Evolutionary conservation across 495 filamentous ascomycete genomes (phyloP).

Genomic region (Clohesyomyces aquaticus): DNA sequence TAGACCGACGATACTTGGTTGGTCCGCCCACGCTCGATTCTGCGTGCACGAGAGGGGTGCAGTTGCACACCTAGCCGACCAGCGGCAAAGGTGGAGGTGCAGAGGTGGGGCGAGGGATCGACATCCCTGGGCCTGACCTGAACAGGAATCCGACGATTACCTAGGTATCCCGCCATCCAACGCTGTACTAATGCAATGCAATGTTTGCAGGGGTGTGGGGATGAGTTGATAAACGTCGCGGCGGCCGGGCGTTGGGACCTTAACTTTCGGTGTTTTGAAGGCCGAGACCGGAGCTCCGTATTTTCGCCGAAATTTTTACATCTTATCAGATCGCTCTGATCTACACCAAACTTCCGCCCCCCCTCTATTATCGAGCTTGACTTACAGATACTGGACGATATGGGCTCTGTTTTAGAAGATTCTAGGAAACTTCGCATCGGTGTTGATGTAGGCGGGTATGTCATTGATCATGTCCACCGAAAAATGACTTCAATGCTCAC

Average conservation of each 20-base stretch:
- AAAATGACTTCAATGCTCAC: not conserved
- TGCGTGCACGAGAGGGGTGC: too few relatives aligned
- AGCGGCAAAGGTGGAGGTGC: not conserved
- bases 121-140: not conserved
- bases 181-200: not conserved
- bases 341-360: not conserved
- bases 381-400: not conserved
- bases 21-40: too few relatives aligned
- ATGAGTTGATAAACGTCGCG: not conserved
- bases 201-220: not conserved
- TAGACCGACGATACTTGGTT: too few relatives aligned
- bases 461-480: not conserved
- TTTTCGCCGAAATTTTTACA: conserved; percentile 4
- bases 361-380: not conserved
- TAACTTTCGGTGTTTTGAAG: too few relatives aligned
- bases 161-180: not conserved
- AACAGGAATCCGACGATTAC: not conserved
- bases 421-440: conserved; percentile 36
- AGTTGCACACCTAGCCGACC: too few relatives aligned
- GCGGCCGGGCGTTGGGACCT: not conserved
- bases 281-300: not conserved
- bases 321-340: not conserved
- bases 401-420: not conserved
- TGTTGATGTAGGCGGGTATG: conserved; percentile 43
- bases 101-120: not conserved